Percentiles rank a stretch among this genome's conserved stretches.
Evolutionary conservation across 2,329 filamentous ascomycete genomes (phyloP).

Genomic region (Chalaropsis thielavioides): DNA sequence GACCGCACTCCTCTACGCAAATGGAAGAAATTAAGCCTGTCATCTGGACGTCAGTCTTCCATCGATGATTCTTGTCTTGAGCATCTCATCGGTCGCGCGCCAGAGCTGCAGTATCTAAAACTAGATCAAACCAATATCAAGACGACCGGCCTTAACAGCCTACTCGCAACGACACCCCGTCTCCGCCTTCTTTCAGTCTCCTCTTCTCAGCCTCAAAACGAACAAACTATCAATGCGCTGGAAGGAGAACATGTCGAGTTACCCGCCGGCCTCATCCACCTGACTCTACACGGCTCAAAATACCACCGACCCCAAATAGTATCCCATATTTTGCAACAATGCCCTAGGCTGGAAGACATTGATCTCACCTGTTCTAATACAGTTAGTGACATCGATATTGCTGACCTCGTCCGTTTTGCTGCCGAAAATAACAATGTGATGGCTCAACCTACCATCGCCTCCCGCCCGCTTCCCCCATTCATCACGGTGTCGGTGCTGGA

Average conservation of each 20-base stretch:
- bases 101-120: conserved; percentile 1
- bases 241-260: neutral
- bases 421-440: neutral
- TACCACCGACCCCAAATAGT: neutral
- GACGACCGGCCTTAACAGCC: neutral
- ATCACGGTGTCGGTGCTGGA: neutral
- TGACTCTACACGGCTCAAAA: neutral
- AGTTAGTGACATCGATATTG: neutral
- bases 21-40: conserved; percentile 2
- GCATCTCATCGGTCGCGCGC: neutral
- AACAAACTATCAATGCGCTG: neutral
- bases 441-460: neutral
- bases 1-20: neutral
- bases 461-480: neutral
- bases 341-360: neutral
- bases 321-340: neutral
- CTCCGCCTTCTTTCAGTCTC: neutral
- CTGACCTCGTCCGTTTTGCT: neutral
- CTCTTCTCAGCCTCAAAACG: neutral
- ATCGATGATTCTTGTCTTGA: neutral
- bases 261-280: neutral
- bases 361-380: neutral
- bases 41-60: neutral
- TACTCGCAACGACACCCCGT: neutral
- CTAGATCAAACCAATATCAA: neutral